Conservation (phyloP, 768 basidiomycete species). For the Amanita subjunquillea region DNA sequence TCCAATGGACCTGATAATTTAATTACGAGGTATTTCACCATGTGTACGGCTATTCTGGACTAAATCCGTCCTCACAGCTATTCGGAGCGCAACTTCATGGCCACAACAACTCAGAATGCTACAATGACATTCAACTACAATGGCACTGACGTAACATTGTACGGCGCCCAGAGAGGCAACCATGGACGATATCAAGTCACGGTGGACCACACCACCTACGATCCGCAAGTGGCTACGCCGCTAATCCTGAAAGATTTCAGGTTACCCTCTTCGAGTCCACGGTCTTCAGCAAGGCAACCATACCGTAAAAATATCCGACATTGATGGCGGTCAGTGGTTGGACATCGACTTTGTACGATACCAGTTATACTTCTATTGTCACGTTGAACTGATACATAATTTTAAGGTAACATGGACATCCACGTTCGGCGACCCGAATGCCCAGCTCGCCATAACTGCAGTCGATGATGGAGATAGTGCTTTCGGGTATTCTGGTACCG, state of each 20-base stretch:
- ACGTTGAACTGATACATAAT: neutral
- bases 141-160: constrained; percentile 38
- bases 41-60: neutral
- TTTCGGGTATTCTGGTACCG: constrained; percentile 2
- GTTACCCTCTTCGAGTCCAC: neutral
- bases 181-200: constrained; percentile 21
- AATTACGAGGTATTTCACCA: neutral
- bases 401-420: constrained; percentile 1
- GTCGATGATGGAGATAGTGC: neutral
- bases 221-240: neutral
- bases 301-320: neutral
- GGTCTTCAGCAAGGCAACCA: neutral
- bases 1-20: neutral
- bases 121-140: constrained; percentile 32
- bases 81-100: constrained; percentile 28
- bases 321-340: neutral
- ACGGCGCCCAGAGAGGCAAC: constrained; percentile 36
- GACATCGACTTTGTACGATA: constrained; percentile 4
- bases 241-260: neutral
- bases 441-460: neutral
- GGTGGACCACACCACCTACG: constrained; percentile 21
- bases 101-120: constrained; percentile 18
- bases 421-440: constrained; percentile 1
- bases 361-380: neutral
- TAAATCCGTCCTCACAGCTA: constrained; percentile 14